Evolutionary conservation across 768 basidiomycete genomes (phyloP), one percentile per base, ranked within the genome.

Genomic region (Hydnum rufescens): DNA sequence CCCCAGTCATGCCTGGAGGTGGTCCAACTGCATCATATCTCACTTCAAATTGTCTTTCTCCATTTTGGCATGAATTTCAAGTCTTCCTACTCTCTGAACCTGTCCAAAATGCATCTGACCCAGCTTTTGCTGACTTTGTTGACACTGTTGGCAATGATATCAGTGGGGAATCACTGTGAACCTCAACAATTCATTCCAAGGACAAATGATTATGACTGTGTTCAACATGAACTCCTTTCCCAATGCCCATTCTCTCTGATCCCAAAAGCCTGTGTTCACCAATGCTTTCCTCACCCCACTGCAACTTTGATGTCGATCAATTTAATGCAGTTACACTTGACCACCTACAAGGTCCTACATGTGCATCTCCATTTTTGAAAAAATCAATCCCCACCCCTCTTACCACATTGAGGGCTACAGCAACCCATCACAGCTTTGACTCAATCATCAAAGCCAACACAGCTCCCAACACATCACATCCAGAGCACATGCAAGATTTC

Each of bases 1-100:
- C 62, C 42, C 70, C 70, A 5, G 66, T 70, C 18, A 59, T 70
- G 13, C 51, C 57, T 4, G 23, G 61, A 1, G 67, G 65, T 0
- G 26, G 16, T 8, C 16, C 13, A 26, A 47, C 26, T 16, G 44
- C 44, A 47, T 16, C 13, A 13, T 47, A 13, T 26, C 8, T 16
- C 13, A 26, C 44, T 16, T 47, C 1, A 25, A 47, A 13, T 47
- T 25, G 13, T 8, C 8, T 13, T 26, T 47, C 16, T 8, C 26
- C 44, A 8, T 13, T 47, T 26, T 47, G 44, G 44, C 8, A 28
- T 13, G 8, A 16, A 13, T 47, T 47, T 26, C 13, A 16, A 16
- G 13, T 16, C 44, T 26, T 13, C 8, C 16, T 13, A 28, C 26
- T 47, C 13, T 16, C 26, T 13, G 16, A 8, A 16, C 44, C 44